Base-by-base conservation (phyloP, 2,329 filamentous ascomycete species). In the Paraphoma sp. region DNA sequence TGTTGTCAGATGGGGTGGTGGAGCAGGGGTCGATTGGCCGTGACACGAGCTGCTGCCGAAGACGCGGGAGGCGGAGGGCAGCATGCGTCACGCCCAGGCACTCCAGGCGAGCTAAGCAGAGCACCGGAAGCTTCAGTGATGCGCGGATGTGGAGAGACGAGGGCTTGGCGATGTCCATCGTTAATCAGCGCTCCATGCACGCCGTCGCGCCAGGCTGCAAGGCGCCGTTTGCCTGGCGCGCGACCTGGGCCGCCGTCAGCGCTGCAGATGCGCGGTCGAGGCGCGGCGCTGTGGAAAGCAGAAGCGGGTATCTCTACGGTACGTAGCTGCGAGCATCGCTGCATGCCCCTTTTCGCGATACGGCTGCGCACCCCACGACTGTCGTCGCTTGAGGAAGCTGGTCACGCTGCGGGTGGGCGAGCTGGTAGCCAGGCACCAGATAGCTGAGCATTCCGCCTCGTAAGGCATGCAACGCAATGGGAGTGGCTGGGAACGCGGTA, bases 51-150 rank as follows among this genome's bases (percentile, higher is more conserved):
- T 36, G 33, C 54, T 64, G 62, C 67, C 69, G 71, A 65, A 64
- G 68, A 65, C 62, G 69, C 67, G 70, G 69, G 68, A 68, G 23
- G 70, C 66, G 70, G 67, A 71, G 69, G 64, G 60, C 59, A 61
- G 67, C 67, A 10, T 71, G 67, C 71, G 70, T 71, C 71, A 73
- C 67, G 53, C 33, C 33, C 9, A 63, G 58, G 51, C 56, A 57
- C 56, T 61, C 64, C 60, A 68, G 68, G 6, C 46, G 43, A 61
- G 63, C 69, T 70, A 71, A 68, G 63, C 59, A 63, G 60, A 65
- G 66, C 62, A 66, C 68, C 67, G 70, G 67, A 73, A 71, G 70
- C 69, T 73, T 72, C 65, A 60, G 53, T 57, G 58, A 57, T 49
- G 50, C 55, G 60, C 59, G 50, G 50, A 53, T 59, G 62, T 71